Base-by-base conservation (phyloP, 2,329 filamentous ascomycete genomes). In the Penicillium griseofulvum region DNA sequence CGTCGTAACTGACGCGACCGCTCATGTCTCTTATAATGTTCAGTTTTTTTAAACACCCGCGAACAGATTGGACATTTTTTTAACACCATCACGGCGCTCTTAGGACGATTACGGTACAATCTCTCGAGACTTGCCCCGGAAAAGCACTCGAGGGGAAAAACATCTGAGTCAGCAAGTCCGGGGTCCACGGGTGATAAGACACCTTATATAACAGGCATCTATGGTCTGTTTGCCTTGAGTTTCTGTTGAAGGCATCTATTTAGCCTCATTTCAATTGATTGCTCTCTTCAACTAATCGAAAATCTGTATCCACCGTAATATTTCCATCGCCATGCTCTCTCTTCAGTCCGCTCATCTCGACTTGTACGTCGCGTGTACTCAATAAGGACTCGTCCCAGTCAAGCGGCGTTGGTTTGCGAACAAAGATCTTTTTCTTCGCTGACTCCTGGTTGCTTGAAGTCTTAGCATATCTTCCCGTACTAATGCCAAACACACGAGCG, bases 1-100 rank as follows among this genome's bases (percentile, higher is more conserved):
- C 29, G 34, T 37, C n/a, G 56, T 51, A 31, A 73, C 79, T 65
- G 71, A 82, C 80, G 80, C 54, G 80, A 82, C 64, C 80, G 75
- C 64, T 82, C 79, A 67, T 83, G 80, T 39, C 80, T 76, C 65
- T 81, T 81, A 62, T 80, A 78, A 68, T 82, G 80, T 64, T 82
- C 80, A 29, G 78, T 80, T 68, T 83, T 83, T 58, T 79, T 81
- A 71, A 82, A 83, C 58, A 77, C 78, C 58, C 80, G 76, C 59
- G 81, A 80, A 72, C 80, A 83, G 52, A 77, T 75, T 48, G 66
- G 71, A 58, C 76, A 78, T 65, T 77, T 74, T 66, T 70, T 71
- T 51, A 75, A 65, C 58, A 77, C 72, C 74, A 76, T 76, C 65
- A 63, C 65, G 63, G 45, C 46, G 53, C 59, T 43, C 33, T 41